Percentiles rank a stretch among this genome's conserved stretches.
Conservation (phyloP, 2,329 filamentous ascomycete genomes). For the Penicillium digitatum region DNA sequence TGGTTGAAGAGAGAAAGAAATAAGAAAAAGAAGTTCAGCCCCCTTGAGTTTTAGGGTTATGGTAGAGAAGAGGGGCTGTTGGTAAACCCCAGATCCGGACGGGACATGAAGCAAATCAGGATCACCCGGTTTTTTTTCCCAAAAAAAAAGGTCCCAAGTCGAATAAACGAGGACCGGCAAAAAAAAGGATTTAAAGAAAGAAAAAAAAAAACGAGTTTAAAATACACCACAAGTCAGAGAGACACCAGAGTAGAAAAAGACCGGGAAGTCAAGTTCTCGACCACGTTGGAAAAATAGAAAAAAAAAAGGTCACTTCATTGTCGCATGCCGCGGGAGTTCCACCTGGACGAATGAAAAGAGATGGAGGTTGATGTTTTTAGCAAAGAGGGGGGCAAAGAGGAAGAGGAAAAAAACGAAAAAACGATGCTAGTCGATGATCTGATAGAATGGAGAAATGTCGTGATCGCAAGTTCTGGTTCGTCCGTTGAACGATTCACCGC, state of each 20-base stretch:
- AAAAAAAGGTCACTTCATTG: conserved; percentile 4
- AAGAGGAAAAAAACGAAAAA: conserved; percentile 3
- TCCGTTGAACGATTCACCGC: conserved; percentile 25
- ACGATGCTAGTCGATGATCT: conserved; percentile 37
- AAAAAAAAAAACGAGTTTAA: background rate
- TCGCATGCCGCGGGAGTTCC: conserved; percentile 7
- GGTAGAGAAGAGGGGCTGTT: conserved; percentile 7
- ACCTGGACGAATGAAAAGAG: conserved; percentile 5
- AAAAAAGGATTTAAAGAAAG: background rate
- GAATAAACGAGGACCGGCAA: background rate
- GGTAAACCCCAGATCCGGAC: conserved; percentile 17
- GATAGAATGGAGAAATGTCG: conserved; percentile 45
- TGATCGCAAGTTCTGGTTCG: conserved; percentile 36
- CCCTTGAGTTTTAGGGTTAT: conserved; percentile 12
- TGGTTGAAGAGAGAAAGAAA: conserved; percentile 19
- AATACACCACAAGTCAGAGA: background rate
- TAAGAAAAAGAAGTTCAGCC: conserved; percentile 15
- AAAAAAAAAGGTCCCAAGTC: background rate
- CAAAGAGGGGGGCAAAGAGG: conserved; percentile 3
- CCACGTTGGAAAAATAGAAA: background rate
- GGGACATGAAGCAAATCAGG: conserved; percentile 9
- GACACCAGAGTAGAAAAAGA: background rate
- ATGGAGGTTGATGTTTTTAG: conserved; percentile 4
- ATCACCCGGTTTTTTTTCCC: background rate
- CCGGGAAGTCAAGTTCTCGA: conserved; percentile 5